Evolutionary conservation across 495 filamentous ascomycete genomes (phyloP).

Genomic region (Neurospora sp.): DNA sequence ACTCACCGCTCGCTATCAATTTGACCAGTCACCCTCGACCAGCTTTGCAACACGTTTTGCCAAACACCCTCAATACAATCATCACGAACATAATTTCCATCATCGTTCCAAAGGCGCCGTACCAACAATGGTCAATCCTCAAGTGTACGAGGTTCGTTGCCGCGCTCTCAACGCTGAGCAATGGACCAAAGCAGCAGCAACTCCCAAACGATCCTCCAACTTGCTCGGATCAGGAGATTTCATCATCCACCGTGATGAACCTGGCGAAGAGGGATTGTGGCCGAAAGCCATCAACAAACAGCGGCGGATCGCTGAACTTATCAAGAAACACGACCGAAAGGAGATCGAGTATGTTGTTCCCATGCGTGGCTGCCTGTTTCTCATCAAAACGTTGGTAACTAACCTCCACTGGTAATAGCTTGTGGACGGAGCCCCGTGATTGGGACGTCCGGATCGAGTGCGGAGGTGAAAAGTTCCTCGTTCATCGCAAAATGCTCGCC

Average conservation of each 20-base stretch:
- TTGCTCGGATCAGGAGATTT: not conserved
- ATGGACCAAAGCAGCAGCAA: not conserved
- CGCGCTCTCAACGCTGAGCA: not conserved
- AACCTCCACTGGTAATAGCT: not conserved
- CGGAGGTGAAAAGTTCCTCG: slow-evolving; percentile 1
- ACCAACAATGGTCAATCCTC: not conserved
- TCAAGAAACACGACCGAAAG: not conserved
- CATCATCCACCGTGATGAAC: not conserved
- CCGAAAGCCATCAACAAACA: not conserved
- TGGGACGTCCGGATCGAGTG: slow-evolving; percentile 14
- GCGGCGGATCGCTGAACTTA: not conserved
- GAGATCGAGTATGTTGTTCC: not conserved
- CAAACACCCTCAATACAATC: not conserved
- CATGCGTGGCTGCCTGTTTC: not conserved
- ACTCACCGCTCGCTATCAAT: not conserved
- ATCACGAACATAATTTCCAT: not conserved
- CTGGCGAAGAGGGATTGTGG: not conserved
- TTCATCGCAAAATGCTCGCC: not conserved
- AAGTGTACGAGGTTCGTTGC: not conserved
- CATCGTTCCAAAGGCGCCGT: not conserved
- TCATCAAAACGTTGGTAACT: not conserved
- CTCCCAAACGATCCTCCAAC: not conserved
- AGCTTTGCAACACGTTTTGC: not conserved
- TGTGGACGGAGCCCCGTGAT: not conserved
- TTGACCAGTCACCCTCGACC: not conserved